phyloP scores from a whole-genome alignment of 805 yeast genomes.

The Jamesozyma hellenica region DNA sequence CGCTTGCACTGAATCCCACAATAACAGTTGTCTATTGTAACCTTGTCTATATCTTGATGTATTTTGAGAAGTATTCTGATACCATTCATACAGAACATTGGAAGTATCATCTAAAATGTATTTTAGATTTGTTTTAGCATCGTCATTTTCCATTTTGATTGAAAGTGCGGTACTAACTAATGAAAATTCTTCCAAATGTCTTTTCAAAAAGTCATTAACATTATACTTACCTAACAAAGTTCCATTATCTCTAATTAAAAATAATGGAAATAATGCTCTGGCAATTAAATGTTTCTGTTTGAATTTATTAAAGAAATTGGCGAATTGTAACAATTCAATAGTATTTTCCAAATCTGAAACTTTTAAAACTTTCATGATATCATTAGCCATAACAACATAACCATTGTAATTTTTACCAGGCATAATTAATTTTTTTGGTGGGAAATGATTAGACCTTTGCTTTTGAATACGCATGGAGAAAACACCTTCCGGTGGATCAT shows the following conservation, averaged over 20 bases:
- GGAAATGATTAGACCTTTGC: conserved; percentile 39
- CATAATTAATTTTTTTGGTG: conserved; percentile 29
- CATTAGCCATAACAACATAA: conserved; percentile 28
- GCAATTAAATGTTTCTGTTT: conserved; percentile 37
- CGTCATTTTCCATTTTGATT: not conserved
- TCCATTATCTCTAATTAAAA: conserved; percentile 52
- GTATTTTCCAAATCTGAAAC: conserved; percentile 25
- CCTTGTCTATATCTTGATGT: conserved; percentile 78
- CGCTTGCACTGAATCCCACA: conserved; percentile 79
- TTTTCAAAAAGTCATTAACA: conserved; percentile 31
- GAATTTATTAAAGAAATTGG: conserved; percentile 27
- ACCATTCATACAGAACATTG: conserved; percentile 35
- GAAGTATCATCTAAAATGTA: conserved; percentile 36
- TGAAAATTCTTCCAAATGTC: conserved; percentile 36
- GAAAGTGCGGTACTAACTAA: conserved; percentile 9
- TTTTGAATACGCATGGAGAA: conserved; percentile 41
- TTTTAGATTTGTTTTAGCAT: conserved; percentile 5
- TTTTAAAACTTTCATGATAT: conserved; percentile 30
- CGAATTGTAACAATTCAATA: conserved; percentile 27
- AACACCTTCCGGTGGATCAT: conserved; percentile 25
- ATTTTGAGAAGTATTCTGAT: conserved; percentile 46
- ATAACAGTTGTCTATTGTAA: conserved; percentile 41
- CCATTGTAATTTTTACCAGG: conserved; percentile 28
- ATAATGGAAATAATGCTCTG: conserved; percentile 54
- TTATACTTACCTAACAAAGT: conserved; percentile 43